These are phyloP conservation scores for Persicaria maculosa DNA, from an alignment of 148 eudicot species.

Conservation along the genomic window DNA sequence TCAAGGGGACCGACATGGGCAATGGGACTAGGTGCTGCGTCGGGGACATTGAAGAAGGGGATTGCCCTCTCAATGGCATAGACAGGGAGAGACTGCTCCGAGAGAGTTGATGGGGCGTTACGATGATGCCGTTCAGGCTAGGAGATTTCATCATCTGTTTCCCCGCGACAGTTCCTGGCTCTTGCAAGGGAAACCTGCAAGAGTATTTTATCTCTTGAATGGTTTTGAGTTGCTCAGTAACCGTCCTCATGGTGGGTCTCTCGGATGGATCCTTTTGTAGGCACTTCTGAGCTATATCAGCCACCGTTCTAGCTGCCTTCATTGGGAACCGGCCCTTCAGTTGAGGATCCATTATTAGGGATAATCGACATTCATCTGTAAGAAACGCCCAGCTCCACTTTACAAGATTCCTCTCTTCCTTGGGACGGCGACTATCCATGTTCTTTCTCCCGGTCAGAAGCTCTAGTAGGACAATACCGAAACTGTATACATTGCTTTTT, in stretches of 20 bases:
- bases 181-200: constrained; percentile 76
- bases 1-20: constrained; percentile 46
- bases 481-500: constrained; percentile 88
- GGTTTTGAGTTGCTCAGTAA: constrained; percentile 51
- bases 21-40: constrained; percentile 22
- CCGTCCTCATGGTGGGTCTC: constrained; percentile 87
- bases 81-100: constrained; percentile 47
- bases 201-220: constrained; percentile 75
- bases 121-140: constrained; percentile 53
- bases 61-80: constrained; percentile 28
- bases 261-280: constrained; percentile 90
- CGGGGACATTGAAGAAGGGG: constrained; percentile 26
- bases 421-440: constrained; percentile 53
- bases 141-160: constrained; percentile 72
- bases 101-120: constrained; percentile 31
- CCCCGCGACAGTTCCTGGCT: constrained; percentile 47
- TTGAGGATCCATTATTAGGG: constrained; percentile 85
- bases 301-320: constrained; percentile 74
- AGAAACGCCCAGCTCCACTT: constrained; percentile 87
- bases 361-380: constrained; percentile 69
- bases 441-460: constrained; percentile 84
- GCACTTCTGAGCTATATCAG: constrained; percentile 77
- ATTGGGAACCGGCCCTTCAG: constrained; percentile 76
- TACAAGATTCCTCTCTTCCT: constrained; percentile 85
- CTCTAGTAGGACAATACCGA: constrained; percentile 83